Conservation (phyloP, 495 filamentous ascomycete species). For the Aspergillus funiculosus region DNA sequence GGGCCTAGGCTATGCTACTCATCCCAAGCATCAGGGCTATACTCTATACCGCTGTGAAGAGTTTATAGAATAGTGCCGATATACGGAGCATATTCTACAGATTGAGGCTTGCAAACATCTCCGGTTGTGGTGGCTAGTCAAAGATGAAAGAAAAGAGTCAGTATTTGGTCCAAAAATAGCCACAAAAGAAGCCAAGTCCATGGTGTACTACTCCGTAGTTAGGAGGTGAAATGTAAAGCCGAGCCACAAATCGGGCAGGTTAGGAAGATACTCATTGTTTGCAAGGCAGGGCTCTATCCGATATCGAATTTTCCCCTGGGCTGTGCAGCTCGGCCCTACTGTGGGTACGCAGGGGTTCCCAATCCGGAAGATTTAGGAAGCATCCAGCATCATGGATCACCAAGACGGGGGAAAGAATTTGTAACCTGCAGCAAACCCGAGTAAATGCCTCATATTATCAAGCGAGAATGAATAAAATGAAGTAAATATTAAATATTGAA, state of each 20-base stretch:
- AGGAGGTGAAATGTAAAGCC: background rate
- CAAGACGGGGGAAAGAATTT: background rate
- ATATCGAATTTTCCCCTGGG: conserved; percentile 3
- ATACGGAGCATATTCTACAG: no score
- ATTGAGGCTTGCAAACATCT: no score
- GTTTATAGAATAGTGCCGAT: no score
- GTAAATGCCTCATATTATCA: conserved; percentile 17
- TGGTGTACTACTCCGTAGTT: background rate
- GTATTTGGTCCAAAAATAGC: background rate
- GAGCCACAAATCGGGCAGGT: conserved; percentile 22
- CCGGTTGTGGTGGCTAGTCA: no score
- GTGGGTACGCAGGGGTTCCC: conserved; percentile 19
- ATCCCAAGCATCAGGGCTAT: background rate
- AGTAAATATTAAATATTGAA: background rate
- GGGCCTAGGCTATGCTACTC: conserved; percentile 6
- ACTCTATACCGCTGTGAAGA: background rate
- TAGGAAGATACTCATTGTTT: conserved; percentile 13
- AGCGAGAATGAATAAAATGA: background rate
- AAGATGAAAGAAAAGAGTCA: no score
- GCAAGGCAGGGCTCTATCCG: conserved; percentile 8
- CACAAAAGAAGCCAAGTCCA: background rate
- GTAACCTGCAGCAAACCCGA: conserved; percentile 1
- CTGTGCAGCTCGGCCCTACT: conserved; percentile 12
- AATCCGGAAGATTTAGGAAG: conserved; percentile 22
- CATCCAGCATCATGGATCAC: background rate